These are phyloP conservation scores for Nasturtium officinale DNA, from an alignment of 345 rosid genomes.

Conservation along the genomic window DNA sequence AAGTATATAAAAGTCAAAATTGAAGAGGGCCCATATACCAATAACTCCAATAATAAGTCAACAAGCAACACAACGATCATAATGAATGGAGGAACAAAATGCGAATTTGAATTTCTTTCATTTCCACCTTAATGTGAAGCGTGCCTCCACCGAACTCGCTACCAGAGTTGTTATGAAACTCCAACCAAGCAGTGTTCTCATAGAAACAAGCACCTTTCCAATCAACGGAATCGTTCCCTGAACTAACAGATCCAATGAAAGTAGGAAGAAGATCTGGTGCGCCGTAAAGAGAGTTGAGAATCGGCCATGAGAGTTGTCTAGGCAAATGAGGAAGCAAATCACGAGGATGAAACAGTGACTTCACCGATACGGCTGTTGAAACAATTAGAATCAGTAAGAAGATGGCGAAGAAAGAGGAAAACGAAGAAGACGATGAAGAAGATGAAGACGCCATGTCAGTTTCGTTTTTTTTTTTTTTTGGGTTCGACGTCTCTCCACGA, in stretches of 20 bases:
- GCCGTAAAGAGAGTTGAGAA: conserved; percentile 64
- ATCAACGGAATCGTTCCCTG: conserved; percentile 41
- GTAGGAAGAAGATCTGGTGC: conserved; percentile 81
- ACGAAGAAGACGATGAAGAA: conserved; percentile 25
- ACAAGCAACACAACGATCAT: neutral
- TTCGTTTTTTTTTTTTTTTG: no score
- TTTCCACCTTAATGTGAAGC: conserved; percentile 58
- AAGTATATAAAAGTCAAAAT: conserved; percentile 18
- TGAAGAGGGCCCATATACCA: conserved; percentile 22
- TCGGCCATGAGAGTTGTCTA: conserved; percentile 75
- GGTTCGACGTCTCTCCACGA: conserved; percentile 19
- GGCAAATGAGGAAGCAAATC: conserved; percentile 83
- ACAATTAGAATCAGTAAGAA: conserved; percentile 20
- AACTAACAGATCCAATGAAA: conserved; percentile 75
- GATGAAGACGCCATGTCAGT: conserved; percentile 37
- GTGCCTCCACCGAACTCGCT: conserved; percentile 90
- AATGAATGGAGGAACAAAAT: neutral
- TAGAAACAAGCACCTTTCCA: conserved; percentile 99
- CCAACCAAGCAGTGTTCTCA: conserved; percentile 73
- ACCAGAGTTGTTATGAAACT: conserved; percentile 84
- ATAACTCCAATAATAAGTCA: neutral
- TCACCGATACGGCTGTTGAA: conserved; percentile 33
- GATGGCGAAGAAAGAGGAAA: conserved; percentile 30
- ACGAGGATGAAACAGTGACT: conserved; percentile 62
- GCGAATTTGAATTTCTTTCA: neutral